Percentiles rank a stretch among this genome's conserved stretches.
phyloP scores from a whole-genome alignment of 2,329 filamentous ascomycete genomes.

The Trichoderma asperellum region DNA sequence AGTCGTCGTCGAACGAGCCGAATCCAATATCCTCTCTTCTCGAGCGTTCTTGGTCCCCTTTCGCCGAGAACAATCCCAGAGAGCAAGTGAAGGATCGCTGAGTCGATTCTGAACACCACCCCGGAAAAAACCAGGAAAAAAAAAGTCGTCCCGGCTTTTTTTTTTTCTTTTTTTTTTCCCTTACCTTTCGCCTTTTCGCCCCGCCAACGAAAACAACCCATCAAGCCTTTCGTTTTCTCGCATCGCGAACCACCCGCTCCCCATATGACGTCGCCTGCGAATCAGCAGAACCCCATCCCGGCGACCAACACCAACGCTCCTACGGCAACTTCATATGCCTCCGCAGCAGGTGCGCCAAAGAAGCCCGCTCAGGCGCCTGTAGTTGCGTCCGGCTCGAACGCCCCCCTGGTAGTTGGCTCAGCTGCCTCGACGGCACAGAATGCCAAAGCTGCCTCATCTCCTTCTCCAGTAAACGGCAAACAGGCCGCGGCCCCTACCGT shows the following conservation, averaged over 20 bases:
- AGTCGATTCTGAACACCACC: conserved; percentile 17
- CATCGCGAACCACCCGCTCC: conserved; percentile 40
- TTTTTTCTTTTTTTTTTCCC: conserved; percentile 32
- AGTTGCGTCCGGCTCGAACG: conserved; percentile 60
- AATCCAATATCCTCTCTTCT: not conserved
- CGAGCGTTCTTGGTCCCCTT: not conserved
- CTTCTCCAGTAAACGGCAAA: conserved; percentile 85
- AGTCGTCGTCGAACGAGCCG: conserved; percentile 10
- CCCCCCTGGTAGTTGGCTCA: conserved; percentile 60
- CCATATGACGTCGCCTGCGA: conserved; percentile 66
- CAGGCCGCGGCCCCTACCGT: conserved; percentile 69
- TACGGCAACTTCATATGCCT: conserved; percentile 67
- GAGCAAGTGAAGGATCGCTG: conserved; percentile 4
- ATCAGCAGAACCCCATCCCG: conserved; percentile 57
- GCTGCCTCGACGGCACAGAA: conserved; percentile 56
- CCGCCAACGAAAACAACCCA: conserved; percentile 23
- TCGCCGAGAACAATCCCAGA: conserved; percentile 14
- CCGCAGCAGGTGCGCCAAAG: conserved; percentile 65
- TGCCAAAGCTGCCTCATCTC: conserved; percentile 64
- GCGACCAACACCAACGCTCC: conserved; percentile 62
- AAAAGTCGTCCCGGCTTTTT: conserved; percentile 3
- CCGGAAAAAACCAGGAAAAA: not conserved
- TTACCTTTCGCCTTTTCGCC: conserved; percentile 34
- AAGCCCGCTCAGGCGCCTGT: conserved; percentile 64
- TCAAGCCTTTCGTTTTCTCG: conserved; percentile 30